Conservation (phyloP, 805 yeast species). For the Kluyveromyces aestuarii region DNA sequence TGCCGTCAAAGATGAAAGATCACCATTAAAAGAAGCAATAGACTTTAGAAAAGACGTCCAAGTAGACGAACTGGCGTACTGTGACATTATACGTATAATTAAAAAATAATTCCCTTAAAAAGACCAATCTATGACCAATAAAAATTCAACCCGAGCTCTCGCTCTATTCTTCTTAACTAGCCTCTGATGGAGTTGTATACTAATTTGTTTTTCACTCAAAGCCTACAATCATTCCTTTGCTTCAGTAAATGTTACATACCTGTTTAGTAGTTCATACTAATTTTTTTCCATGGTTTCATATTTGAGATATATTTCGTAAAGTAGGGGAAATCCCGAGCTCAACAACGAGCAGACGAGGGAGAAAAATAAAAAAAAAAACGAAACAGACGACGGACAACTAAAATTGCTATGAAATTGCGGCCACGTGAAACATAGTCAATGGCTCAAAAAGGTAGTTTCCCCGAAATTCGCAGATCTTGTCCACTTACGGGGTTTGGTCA, state of each 20-base stretch:
- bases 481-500: background rate
- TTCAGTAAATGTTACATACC: background rate
- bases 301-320: background rate
- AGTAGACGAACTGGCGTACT: slow-evolving; percentile 38
- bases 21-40: slow-evolving; percentile 88
- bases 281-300: background rate
- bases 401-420: no score
- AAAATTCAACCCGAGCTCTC: no score
- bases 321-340: background rate
- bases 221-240: background rate
- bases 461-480: no score
- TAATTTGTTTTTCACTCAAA: no score
- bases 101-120: background rate
- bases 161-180: no score
- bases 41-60: slow-evolving; percentile 92
- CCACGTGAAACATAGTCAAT: no score
- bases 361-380: background rate
- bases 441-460: no score
- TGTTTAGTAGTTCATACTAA: background rate
- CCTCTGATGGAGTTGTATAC: no score
- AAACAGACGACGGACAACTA: no score
- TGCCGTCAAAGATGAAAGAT: slow-evolving; percentile 86
- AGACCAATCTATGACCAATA: background rate
- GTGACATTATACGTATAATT: slow-evolving; percentile 18
- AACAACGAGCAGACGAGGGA: background rate